Evolutionary conservation across 345 rosid species (phyloP).

Genomic region (Syzygium jambos): DNA sequence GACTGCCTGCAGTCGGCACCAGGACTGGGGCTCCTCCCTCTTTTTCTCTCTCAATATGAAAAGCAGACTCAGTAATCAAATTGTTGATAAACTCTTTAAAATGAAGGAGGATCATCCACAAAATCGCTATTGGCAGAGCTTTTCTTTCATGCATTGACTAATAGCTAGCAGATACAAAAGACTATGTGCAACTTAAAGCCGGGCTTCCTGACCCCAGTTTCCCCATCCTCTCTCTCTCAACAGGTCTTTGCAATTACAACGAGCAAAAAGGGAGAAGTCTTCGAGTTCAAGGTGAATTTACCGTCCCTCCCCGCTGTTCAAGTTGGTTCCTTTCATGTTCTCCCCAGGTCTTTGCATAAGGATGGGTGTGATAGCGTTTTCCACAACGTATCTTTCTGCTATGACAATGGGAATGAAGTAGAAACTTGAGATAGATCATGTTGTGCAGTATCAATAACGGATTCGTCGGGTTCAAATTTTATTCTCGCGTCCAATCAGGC

Average conservation of each 20-base stretch:
- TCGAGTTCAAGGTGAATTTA: neutral
- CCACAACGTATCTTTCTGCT: neutral
- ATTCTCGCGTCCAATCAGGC: neutral
- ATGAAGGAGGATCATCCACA: too few relatives aligned
- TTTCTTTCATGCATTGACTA: too few relatives aligned
- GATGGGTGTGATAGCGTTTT: neutral
- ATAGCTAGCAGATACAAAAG: too few relatives aligned
- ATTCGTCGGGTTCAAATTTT: neutral
- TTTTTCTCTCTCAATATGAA: too few relatives aligned
- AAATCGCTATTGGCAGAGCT: too few relatives aligned
- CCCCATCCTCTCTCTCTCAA: neutral
- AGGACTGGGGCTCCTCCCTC: too few relatives aligned
- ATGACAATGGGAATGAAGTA: neutral
- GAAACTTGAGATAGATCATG: neutral
- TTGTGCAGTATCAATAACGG: neutral
- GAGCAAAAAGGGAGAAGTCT: neutral
- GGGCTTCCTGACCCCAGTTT: neutral
- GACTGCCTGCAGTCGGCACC: too few relatives aligned
- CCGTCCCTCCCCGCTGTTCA: neutral
- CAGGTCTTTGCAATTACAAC: neutral
- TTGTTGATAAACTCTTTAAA: too few relatives aligned
- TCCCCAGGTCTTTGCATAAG: neutral
- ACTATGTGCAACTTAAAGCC: too few relatives aligned
- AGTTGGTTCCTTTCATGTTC: neutral
- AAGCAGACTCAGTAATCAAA: too few relatives aligned